Evolutionary conservation across 495 filamentous ascomycete species (phyloP).

Genomic region (Annulohypoxylon maeteangense): DNA sequence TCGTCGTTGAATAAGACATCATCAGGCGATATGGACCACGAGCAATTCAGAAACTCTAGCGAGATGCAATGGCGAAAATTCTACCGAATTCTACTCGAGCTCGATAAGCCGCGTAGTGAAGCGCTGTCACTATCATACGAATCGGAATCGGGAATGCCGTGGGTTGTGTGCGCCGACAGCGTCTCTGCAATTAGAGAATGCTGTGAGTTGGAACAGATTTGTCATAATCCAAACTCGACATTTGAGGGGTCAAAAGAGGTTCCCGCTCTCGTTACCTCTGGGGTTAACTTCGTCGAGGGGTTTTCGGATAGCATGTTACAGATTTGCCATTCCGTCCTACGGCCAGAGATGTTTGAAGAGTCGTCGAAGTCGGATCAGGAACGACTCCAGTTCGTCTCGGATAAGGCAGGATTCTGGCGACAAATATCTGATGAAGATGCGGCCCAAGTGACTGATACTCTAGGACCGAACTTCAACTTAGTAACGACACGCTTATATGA

Average conservation of each 20-base stretch:
- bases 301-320: constrained; percentile 72
- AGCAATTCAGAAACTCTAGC: constrained; percentile 73
- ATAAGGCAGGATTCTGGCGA: constrained; percentile 75
- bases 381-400: constrained; percentile 75
- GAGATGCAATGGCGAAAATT: constrained; percentile 90
- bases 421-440: constrained; percentile 78
- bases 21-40: constrained; percentile 75
- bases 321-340: constrained; percentile 67
- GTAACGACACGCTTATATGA: constrained; percentile 66
- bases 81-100: constrained; percentile 82
- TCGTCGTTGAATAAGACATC: constrained; percentile 68
- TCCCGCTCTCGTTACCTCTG: constrained; percentile 65
- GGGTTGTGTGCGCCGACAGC: constrained; percentile 82
- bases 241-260: constrained; percentile 51
- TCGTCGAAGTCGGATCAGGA: constrained; percentile 71
- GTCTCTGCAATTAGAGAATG: constrained; percentile 82
- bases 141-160: constrained; percentile 73
- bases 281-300: constrained; percentile 65
- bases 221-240: constrained; percentile 61
- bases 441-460: constrained; percentile 60
- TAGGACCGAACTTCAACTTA: constrained; percentile 67
- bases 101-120: constrained; percentile 86
- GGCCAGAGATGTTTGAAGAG: constrained; percentile 76
- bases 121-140: constrained; percentile 81
- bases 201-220: constrained; percentile 77